Percentiles rank a stretch among this genome's conserved stretches.
phyloP scores from a whole-genome alignment of 1,284 basidiomycete species.

The Papiliotrema nemorosa region DNA sequence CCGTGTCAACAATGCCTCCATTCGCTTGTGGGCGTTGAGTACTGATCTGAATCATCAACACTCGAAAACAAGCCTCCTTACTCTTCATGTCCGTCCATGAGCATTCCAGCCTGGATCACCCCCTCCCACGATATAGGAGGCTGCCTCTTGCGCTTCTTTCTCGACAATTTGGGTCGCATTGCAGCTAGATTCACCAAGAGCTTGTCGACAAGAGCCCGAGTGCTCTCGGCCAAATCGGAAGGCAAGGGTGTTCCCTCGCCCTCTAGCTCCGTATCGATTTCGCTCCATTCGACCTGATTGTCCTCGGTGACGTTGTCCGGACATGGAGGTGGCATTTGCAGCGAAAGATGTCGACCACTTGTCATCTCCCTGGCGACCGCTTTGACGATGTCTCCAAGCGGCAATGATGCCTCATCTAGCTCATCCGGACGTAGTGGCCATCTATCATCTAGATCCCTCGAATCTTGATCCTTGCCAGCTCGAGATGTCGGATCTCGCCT shows the following conservation, averaged over 20 bases:
- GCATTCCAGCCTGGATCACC: neutral
- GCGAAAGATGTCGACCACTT: neutral
- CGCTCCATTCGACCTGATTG: neutral
- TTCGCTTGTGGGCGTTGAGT: neutral
- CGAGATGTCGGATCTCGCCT: neutral
- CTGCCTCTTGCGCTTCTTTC: neutral
- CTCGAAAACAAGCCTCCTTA: neutral
- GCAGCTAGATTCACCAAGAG: constrained; percentile 6
- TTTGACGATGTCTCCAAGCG: neutral
- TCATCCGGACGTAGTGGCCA: neutral
- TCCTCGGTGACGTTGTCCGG: neutral
- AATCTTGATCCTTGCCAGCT: too few relatives aligned
- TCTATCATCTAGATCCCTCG: neutral
- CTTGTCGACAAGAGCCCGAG: constrained; percentile 3
- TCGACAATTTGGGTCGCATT: neutral
- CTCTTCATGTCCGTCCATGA: neutral
- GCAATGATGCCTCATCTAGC: neutral
- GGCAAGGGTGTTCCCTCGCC: constrained; percentile 3
- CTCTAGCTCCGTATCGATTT: neutral
- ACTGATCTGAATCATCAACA: neutral
- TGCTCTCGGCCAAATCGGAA: neutral
- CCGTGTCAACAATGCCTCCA: neutral
- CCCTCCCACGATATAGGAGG: neutral
- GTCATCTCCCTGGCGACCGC: too few relatives aligned
- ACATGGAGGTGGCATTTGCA: neutral